Evolutionary conservation across 2,329 filamentous ascomycete genomes (phyloP).

Genomic region (Colletotrichum tanaceti): DNA sequence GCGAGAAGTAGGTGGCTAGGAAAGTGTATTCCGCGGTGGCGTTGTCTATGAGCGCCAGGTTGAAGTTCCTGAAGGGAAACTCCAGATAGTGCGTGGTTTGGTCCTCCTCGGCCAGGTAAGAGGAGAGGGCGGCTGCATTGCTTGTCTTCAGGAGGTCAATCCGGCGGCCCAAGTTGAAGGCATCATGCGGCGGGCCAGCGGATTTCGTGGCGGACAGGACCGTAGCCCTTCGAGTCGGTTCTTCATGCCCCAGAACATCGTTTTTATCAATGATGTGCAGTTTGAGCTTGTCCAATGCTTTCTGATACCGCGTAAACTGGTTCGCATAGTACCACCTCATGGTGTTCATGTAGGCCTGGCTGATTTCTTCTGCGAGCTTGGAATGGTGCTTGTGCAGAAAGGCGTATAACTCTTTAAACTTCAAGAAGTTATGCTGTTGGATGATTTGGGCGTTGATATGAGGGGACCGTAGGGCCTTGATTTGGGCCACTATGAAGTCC

Average conservation of each 20-base stretch:
- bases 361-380: slow-evolving; percentile 88
- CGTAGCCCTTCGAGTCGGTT: slow-evolving; percentile 72
- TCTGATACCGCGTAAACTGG: slow-evolving; percentile 89
- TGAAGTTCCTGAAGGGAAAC: slow-evolving; percentile 92
- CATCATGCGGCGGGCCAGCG: slow-evolving; percentile 77
- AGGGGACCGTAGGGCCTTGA: slow-evolving; percentile 92
- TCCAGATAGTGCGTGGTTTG: slow-evolving; percentile 88
- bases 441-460: slow-evolving; percentile 98
- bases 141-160: slow-evolving; percentile 82
- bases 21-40: slow-evolving; percentile 96
- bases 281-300: slow-evolving; percentile 85
- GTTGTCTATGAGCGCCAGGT: slow-evolving; percentile 93
- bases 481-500: slow-evolving; percentile 93
- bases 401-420: slow-evolving; percentile 86
- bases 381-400: slow-evolving; percentile 88
- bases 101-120: slow-evolving; percentile 92
- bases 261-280: slow-evolving; percentile 85
- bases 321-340: slow-evolving; percentile 99
- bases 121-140: slow-evolving; percentile 81
- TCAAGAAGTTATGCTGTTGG: slow-evolving; percentile 90
- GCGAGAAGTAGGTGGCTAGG: slow-evolving; percentile 87
- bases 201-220: slow-evolving; percentile 65
- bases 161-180: slow-evolving; percentile 88
- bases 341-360: slow-evolving; percentile 94
- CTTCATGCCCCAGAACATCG: slow-evolving; percentile 85